A percentile compares a stretch with the other conserved stretches of the same genome.
Conservation (phyloP, 495 filamentous ascomycete species). For the Aspergillus kassunensis region DNA sequence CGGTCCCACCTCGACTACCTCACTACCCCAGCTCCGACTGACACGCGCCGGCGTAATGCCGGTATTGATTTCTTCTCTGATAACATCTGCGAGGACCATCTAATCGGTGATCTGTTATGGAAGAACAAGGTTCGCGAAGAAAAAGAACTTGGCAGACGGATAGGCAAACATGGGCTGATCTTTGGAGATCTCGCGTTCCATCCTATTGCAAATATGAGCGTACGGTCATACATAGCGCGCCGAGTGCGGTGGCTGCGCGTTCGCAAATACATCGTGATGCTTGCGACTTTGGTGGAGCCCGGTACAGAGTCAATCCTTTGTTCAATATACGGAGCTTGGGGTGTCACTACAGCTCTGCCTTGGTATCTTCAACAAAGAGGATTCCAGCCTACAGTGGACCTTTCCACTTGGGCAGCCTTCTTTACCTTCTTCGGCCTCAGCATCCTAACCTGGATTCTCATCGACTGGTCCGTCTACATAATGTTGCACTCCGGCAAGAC, state of each 20-base stretch:
- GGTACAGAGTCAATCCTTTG: constrained; percentile 88
- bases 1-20: constrained; percentile 81
- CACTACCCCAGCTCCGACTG: constrained; percentile 49
- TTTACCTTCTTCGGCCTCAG: constrained; percentile 58
- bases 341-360: constrained; percentile 63
- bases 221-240: constrained; percentile 73
- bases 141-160: constrained; percentile 39
- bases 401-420: constrained; percentile 67
- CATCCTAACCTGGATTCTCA: constrained; percentile 64
- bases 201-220: constrained; percentile 77
- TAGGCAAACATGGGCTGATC: constrained; percentile 76
- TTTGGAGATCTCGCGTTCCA: constrained; percentile 86
- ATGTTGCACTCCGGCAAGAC: constrained; percentile 66
- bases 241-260: constrained; percentile 90
- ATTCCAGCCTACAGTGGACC: constrained; percentile 35
- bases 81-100: constrained; percentile 97
- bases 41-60: constrained; percentile 37
- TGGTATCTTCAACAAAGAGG: constrained; percentile 52
- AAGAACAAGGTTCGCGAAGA: constrained; percentile 49
- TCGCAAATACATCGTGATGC: constrained; percentile 86
- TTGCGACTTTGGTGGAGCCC: constrained; percentile 90
- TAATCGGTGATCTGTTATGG: constrained; percentile 92
- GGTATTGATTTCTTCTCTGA: constrained; percentile 91
- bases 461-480: constrained; percentile 71
- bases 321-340: constrained; percentile 74